Base-by-base conservation (phyloP, 2,329 filamentous ascomycete species). In the Aureobasidium sp. region DNA sequence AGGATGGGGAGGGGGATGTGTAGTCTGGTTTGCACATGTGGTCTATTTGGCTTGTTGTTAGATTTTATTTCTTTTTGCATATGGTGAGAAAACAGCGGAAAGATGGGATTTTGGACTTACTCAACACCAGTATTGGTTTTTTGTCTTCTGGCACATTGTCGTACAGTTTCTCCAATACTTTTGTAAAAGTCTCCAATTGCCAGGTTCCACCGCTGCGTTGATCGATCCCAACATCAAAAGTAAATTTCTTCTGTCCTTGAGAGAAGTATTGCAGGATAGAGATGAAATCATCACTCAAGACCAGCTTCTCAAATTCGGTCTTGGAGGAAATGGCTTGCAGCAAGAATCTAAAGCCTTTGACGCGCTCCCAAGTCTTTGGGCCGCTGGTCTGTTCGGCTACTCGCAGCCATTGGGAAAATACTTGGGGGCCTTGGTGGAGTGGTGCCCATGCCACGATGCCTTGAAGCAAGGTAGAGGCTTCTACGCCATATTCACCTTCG, bases 21-120 rank as follows among this genome's bases (percentile, higher is more conserved):
- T 95, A 78, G 72, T 93, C 86, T 1, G 91, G 91, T 76, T 96
- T 96, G 82, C 90, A 92, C 67, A 96, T 82, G 75, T 97, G 91
- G 74, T 96, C 89, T n/a, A n/a, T n/a, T n/a, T n/a, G n/a, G n/a
- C n/a, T n/a, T n/a, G n/a, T n/a, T n/a, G n/a, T n/a, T n/a, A n/a
- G n/a, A n/a, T n/a, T 27, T 8, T 27, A 45, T 15, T 27, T 8
- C n/a, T 5, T 14, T 17, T 31, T 12, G 9, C 3, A 34, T 12
- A 12, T 34, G 9, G 9, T 34, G 29, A 34, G 1, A 11, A 5
- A 27, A 1, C 15, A 17, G 31, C 9, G 31, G 31, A 17, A 12
- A 4, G 11, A 25, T 36, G 41, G 41, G n/a, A 25, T 25, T 25
- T 11, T 2, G 34, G n/a, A n/a, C 53, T 57, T 74, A 88, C 88